phyloP scores from a whole-genome alignment of 331 rosid genomes.

The Malus hybrid region DNA sequence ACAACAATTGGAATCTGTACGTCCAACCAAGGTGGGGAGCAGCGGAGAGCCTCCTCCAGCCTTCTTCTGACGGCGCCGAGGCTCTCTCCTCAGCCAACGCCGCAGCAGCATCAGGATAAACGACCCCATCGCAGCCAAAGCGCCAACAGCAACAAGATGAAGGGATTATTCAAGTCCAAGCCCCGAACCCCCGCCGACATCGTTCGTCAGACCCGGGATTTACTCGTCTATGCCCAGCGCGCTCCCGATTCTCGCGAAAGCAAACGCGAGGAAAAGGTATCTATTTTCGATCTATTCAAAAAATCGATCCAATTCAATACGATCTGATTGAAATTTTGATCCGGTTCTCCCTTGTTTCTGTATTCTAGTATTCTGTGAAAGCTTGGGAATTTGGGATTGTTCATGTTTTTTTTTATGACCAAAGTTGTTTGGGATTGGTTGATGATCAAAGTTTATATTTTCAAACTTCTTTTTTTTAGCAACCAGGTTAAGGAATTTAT shows the following conservation, averaged over 20 bases:
- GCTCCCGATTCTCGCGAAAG: constrained; percentile 45
- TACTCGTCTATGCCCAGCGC: constrained; percentile 50
- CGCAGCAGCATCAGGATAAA: neutral
- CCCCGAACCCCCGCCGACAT: constrained; percentile 78
- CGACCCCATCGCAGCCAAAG: constrained; percentile 14
- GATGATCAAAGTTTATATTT: neutral
- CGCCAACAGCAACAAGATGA: constrained; percentile 50
- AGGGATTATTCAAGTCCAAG: constrained; percentile 87
- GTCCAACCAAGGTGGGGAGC: constrained; percentile 14
- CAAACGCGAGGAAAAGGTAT: constrained; percentile 92
- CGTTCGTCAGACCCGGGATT: constrained; percentile 88
- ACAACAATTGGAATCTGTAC: constrained; percentile 39
- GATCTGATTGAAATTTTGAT: neutral
- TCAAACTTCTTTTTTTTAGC: no score
- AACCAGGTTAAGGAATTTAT: neutral
- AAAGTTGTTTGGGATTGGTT: neutral
- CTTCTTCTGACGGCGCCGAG: constrained; percentile 3
- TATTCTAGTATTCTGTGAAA: no score
- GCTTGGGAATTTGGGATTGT: neutral
- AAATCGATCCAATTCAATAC: neutral
- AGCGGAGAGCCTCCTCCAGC: constrained; percentile 26
- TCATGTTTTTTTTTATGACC: neutral
- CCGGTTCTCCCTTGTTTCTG: neutral
- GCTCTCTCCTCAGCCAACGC: constrained; percentile 1
- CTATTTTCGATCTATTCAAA: no score